Evolutionary conservation across 345 rosid species (phyloP).

Genomic region (Hypericum perforatum): DNA sequence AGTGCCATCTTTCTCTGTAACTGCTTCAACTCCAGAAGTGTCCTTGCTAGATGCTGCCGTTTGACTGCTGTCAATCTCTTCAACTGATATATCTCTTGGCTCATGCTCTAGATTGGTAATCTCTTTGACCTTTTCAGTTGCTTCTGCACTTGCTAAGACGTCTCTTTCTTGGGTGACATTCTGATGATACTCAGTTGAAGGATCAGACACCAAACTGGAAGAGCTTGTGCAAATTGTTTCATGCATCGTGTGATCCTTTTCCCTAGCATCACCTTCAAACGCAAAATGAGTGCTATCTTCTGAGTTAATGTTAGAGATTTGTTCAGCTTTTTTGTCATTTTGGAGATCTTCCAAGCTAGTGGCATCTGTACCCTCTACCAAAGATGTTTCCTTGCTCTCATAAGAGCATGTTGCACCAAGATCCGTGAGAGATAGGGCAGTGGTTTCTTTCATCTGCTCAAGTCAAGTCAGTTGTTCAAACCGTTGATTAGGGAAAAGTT

Average conservation of each 20-base stretch:
- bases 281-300: slow-evolving; percentile 6
- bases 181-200: slow-evolving; percentile 9
- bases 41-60: too few species aligned
- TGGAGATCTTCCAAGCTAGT: slow-evolving; percentile 13
- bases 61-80: neutral
- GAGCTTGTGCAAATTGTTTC: slow-evolving; percentile 12
- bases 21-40: slow-evolving; percentile 13
- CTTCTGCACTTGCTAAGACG: neutral
- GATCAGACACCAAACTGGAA: slow-evolving; percentile 10
- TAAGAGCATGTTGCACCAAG: slow-evolving; percentile 13
- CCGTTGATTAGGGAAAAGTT: slow-evolving; percentile 1
- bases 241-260: slow-evolving; percentile 7
- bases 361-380: slow-evolving; percentile 6
- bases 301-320: slow-evolving; percentile 8
- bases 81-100: neutral
- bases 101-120: neutral
- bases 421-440: slow-evolving; percentile 5
- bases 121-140: neutral
- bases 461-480: slow-evolving; percentile 3
- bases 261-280: slow-evolving; percentile 16
- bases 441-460: slow-evolving; percentile 24
- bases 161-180: neutral
- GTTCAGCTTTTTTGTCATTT: slow-evolving; percentile 10
- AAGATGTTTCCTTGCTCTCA: slow-evolving; percentile 7
- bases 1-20: slow-evolving; percentile 11